Conservation (phyloP, 495 filamentous ascomycete species). For the Penicillium samsonianum region DNA sequence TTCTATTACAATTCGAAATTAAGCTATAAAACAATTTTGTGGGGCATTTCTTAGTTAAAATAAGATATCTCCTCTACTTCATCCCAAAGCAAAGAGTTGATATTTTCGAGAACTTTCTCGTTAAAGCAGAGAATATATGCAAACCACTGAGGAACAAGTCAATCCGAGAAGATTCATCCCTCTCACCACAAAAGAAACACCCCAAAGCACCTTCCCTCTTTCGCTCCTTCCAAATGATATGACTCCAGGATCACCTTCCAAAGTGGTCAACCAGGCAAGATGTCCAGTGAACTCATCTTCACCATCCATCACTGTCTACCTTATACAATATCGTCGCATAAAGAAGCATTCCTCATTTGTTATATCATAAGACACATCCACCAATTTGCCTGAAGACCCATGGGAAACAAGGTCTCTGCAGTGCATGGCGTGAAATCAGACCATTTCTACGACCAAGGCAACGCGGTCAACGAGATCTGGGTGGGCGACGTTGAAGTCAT, state of each 20-base stretch:
- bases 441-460: conserved; percentile 36
- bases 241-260: not conserved
- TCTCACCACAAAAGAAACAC: not conserved
- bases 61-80: not conserved
- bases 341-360: not conserved
- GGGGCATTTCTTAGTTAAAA: not conserved
- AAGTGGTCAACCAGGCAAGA: not conserved
- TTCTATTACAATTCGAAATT: too few relatives aligned
- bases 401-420: conserved; percentile 40
- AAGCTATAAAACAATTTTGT: not conserved
- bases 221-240: not conserved
- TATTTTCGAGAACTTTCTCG: too few relatives aligned
- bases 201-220: not conserved
- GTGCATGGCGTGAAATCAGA: conserved; percentile 37
- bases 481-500: conserved; percentile 37
- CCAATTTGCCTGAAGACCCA: not conserved
- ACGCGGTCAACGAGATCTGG: conserved; percentile 46
- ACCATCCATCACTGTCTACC: not conserved
- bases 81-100: not conserved
- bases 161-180: not conserved
- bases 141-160: not conserved
- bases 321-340: not conserved
- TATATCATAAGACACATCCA: not conserved
- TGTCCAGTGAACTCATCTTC: not conserved
- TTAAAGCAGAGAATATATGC: not conserved